A percentile compares a stretch with the other conserved stretches of the same genome.
Conservation (phyloP, 2,329 filamentous ascomycete genomes). For the Ceratocystis albifundus region DNA sequence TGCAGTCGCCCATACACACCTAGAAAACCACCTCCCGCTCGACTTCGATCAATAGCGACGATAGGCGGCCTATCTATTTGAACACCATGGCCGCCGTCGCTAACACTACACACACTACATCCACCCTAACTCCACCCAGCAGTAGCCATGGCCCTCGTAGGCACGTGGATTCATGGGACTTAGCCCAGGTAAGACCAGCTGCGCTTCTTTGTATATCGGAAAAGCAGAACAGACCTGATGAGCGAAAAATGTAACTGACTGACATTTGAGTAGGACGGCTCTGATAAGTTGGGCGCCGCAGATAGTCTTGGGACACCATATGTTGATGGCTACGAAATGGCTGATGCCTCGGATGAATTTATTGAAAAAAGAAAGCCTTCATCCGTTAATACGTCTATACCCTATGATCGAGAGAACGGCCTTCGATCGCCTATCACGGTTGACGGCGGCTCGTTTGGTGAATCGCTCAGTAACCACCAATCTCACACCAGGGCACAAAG, state of each 20-base stretch:
- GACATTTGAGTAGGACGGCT: constrained; percentile 11
- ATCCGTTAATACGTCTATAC: constrained; percentile 10
- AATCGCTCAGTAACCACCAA: constrained; percentile 5
- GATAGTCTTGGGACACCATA: background rate
- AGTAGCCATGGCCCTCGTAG: constrained; percentile 19
- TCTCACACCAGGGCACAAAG: constrained; percentile 20
- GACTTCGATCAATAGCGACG: background rate
- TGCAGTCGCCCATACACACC: constrained; percentile 15
- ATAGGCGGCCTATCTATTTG: background rate
- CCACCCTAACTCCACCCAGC: constrained; percentile 19
- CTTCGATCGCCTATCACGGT: constrained; percentile 18
- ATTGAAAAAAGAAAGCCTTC: constrained; percentile 17
- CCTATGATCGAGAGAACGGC: constrained; percentile 15
- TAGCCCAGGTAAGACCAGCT: constrained; percentile 13
- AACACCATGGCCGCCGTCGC: constrained; percentile 17
- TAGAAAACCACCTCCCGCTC: background rate
- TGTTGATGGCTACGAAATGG: background rate
- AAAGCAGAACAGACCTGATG: background rate
- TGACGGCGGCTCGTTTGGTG: constrained; percentile 19
- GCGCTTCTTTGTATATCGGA: background rate
- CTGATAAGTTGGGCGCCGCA: constrained; percentile 6
- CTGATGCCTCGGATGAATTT: background rate
- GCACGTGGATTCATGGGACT: constrained; percentile 13
- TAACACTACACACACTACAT: constrained; percentile 17
- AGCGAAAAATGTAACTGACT: constrained; percentile 5